Base-by-base conservation (phyloP, 495 filamentous ascomycete genomes). In the Stereocaulon alpinum region DNA sequence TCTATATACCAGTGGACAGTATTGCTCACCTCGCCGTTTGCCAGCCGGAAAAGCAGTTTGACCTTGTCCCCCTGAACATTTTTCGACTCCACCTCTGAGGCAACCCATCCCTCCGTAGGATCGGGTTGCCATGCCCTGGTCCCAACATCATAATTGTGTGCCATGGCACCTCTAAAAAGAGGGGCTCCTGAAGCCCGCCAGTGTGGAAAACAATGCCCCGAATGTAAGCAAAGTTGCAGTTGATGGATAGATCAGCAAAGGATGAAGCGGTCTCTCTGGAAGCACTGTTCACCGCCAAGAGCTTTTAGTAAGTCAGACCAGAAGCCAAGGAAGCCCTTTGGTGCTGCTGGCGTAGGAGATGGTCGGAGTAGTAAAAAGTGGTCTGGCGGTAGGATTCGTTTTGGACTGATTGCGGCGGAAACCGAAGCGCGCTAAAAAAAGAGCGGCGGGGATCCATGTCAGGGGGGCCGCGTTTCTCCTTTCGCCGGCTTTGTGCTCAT, bases 121-220 rank as follows among this genome's bases (percentile, higher is more conserved):
- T 99, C 93, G 62, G 94, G 89, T 81, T 97, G 91, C 93, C 93
- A 99, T 71, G 90, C 94, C 81, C 88, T 82, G 64, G 93, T 97
- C 64, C 92, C 94, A 66, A 96, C 85, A 83, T 97, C 93, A 73
- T 95, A 99, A 68, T 79, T 89, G 76, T 96, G 89, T 77, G 91
- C 89, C 94, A 97, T 96, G 51, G 63, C 66, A 64, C 54, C 34
- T 61, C 48, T 37, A 53, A 52, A 30, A 27, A 52, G 56, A 58
- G 48, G 56, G 57, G 45, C 42, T 51, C 57, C 60, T 51, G 44
- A 40, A 61, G 63, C 27, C 56, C 52, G 61, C 56, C 51, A 61
- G 63, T 20, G 41, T 58, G 49, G 29, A 22, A 30, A 45, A 58
- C 15, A 37, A 45, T 37, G 29, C 40, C 34, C 57, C n/a, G 32